Conservation (phyloP, 257 asterid species). For the Ligustrum vulgare region DNA sequence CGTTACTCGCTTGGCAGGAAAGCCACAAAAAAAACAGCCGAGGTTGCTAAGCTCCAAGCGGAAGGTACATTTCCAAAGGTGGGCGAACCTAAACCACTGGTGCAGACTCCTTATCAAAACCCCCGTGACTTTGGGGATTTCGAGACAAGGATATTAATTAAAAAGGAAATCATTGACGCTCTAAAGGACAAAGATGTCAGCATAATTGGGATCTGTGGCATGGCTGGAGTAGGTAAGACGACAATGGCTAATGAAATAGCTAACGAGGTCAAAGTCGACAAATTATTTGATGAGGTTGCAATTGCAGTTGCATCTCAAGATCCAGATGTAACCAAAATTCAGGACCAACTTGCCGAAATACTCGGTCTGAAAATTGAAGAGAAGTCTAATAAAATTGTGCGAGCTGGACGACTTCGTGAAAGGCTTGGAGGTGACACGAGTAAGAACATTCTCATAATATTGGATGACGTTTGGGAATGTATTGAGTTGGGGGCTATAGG, state of each 20-base stretch:
- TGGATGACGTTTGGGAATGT: neutral
- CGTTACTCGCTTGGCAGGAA: constrained; percentile 13
- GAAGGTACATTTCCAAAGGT: neutral
- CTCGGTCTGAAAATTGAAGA: neutral
- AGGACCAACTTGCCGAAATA: neutral
- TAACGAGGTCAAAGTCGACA: neutral
- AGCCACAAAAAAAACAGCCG: constrained; percentile 1
- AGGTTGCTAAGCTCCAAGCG: neutral
- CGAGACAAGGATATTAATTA: neutral
- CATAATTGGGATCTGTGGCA: neutral
- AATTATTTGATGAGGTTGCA: constrained; percentile 20
- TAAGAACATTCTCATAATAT: neutral
- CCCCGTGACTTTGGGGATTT: neutral
- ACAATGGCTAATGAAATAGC: neutral
- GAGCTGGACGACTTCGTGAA: constrained; percentile 26
- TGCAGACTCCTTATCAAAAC: neutral
- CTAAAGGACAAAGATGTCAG: neutral
- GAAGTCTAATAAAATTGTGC: neutral
- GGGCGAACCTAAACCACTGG: neutral
- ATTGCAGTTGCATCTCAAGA: neutral
- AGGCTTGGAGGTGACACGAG: constrained; percentile 12
- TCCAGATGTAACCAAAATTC: constrained; percentile 4
- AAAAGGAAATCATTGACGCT: neutral
- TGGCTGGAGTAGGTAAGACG: neutral
- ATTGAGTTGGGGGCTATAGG: neutral